phyloP scores from a whole-genome alignment of 2,329 filamentous ascomycete species.

The Monosporascus sp. region DNA sequence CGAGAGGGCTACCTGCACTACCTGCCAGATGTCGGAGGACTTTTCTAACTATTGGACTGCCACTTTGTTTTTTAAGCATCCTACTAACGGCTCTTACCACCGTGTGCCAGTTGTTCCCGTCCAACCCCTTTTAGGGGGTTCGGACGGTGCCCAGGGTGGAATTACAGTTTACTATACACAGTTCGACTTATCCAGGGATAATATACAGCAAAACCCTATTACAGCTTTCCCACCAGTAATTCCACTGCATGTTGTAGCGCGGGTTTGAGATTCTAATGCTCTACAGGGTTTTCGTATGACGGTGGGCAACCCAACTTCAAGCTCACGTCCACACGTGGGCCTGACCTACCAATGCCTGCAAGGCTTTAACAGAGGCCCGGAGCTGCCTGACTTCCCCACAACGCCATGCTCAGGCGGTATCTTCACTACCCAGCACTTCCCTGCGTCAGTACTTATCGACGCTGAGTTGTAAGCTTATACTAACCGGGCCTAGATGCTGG shows the following conservation, averaged over 20 bases:
- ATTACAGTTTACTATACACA: conserved; percentile 24
- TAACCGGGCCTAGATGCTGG: conserved; percentile 12
- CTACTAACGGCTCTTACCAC: conserved; percentile 22
- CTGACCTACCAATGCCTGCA: conserved; percentile 36
- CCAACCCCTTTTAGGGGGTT: conserved; percentile 17
- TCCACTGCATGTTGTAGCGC: neutral
- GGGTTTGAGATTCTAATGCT: neutral
- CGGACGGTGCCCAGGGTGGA: conserved; percentile 16
- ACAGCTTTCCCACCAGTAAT: conserved; percentile 35
- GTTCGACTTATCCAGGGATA: conserved; percentile 16
- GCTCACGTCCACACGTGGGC: conserved; percentile 21
- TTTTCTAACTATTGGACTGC: conserved; percentile 22
- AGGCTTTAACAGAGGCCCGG: conserved; percentile 28
- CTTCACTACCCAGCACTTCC: conserved; percentile 34
- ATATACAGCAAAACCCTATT: conserved; percentile 26
- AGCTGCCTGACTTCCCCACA: conserved; percentile 31
- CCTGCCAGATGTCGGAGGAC: conserved; percentile 19
- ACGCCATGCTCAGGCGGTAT: conserved; percentile 32
- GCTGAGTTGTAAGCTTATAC: neutral
- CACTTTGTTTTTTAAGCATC: conserved; percentile 18
- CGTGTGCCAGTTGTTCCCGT: conserved; percentile 21
- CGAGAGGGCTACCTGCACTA: conserved; percentile 16
- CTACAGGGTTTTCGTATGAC: conserved; percentile 37
- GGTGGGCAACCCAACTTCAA: conserved; percentile 27
- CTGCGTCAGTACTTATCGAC: conserved; percentile 17